Percentiles rank a stretch among this genome's conserved stretches.
Evolutionary conservation across 768 basidiomycete genomes (phyloP).

Genomic region (Psilocybe sp.): DNA sequence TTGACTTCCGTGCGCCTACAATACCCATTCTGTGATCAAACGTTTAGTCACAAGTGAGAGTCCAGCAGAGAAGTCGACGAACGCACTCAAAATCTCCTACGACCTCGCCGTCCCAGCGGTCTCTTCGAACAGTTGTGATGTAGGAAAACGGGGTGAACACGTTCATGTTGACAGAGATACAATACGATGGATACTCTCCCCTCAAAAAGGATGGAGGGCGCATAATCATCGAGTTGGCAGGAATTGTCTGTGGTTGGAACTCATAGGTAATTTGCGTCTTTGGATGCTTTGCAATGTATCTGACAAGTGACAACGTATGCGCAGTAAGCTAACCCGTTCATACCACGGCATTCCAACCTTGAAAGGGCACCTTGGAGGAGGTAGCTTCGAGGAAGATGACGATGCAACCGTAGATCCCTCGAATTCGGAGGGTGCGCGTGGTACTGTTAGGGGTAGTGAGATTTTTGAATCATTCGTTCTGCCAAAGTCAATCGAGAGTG

Average conservation of each 20-base stretch:
- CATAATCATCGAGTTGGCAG: constrained; percentile 37
- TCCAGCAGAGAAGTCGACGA: neutral
- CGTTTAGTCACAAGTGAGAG: neutral
- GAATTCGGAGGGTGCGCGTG: neutral
- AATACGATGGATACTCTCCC: constrained; percentile 34
- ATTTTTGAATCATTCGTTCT: constrained; percentile 9
- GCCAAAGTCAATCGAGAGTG: neutral
- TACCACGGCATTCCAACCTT: neutral
- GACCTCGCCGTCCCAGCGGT: constrained; percentile 38
- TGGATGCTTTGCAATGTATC: constrained; percentile 12
- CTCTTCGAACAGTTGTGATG: constrained; percentile 40
- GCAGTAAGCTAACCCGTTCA: neutral
- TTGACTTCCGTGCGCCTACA: constrained; percentile 20
- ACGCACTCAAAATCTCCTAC: constrained; percentile 49
- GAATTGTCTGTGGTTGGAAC: constrained; percentile 32
- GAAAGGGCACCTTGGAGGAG: constrained; percentile 10
- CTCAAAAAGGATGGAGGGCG: constrained; percentile 25
- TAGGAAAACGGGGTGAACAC: constrained; percentile 48
- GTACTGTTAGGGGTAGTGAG: constrained; percentile 3
- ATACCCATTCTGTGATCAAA: constrained; percentile 27
- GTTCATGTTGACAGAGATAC: constrained; percentile 45
- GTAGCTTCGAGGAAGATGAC: constrained; percentile 1
- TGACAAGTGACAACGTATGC: neutral
- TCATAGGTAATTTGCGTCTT: constrained; percentile 33
- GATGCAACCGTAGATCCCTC: neutral